Evolutionary conservation across 805 yeast species (phyloP).

Genomic region (Candida chauliodis): DNA sequence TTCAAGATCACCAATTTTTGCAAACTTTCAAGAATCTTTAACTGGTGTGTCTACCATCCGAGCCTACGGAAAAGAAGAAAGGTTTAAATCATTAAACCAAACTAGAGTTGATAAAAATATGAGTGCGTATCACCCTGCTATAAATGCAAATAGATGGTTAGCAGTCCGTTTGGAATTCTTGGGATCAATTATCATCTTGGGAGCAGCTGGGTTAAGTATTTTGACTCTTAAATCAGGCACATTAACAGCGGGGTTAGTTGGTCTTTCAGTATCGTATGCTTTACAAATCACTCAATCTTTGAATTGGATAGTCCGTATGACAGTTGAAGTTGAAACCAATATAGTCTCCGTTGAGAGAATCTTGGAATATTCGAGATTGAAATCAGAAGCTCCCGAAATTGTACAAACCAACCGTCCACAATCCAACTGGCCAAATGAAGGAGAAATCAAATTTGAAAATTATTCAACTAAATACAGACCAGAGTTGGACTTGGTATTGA

Average conservation of each 20-base stretch:
- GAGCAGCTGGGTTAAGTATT: constrained; percentile 81
- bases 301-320: constrained; percentile 98
- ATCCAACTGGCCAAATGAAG: constrained; percentile 35
- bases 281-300: constrained; percentile 88
- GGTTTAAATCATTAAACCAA: constrained; percentile 64
- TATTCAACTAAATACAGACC: constrained; percentile 44
- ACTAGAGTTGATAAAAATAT: constrained; percentile 78
- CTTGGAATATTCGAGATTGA: constrained; percentile 76
- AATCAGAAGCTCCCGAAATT: constrained; percentile 79
- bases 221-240: constrained; percentile 62
- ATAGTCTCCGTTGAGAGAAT: constrained; percentile 96
- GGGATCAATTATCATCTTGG: constrained; percentile 84
- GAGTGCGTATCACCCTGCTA: constrained; percentile 89
- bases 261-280: constrained; percentile 90
- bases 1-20: constrained; percentile 75
- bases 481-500: constrained; percentile 41
- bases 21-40: constrained; percentile 80
- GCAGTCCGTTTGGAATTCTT: constrained; percentile 90
- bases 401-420: constrained; percentile 63
- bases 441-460: constrained; percentile 33
- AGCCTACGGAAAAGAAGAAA: constrained; percentile 62
- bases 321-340: constrained; percentile 96
- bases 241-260: constrained; percentile 87
- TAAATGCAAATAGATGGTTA: constrained; percentile 94
- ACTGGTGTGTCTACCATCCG: constrained; percentile 73